phyloP scores from a whole-genome alignment of 2,329 filamentous ascomycete genomes.

The Cercospora sp. region DNA sequence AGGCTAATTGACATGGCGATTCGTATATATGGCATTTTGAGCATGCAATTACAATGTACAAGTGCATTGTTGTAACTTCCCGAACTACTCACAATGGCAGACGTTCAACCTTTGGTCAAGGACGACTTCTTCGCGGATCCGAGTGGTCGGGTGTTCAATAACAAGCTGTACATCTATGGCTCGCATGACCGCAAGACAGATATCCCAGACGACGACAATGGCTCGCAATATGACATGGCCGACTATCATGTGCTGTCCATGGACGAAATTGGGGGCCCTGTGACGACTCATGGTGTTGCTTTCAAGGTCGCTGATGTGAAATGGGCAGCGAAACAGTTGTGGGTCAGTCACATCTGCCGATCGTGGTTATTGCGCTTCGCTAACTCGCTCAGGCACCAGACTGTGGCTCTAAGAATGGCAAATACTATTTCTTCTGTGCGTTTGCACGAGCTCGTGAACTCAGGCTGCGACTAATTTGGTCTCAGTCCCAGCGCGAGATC shows the following conservation, averaged over 20 bases:
- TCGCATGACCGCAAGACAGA: constrained; percentile 76
- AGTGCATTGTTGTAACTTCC: not conserved
- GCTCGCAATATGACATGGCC: constrained; percentile 80
- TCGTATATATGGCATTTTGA: not conserved
- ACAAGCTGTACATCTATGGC: constrained; percentile 74
- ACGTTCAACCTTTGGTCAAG: constrained; percentile 64
- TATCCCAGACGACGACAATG: constrained; percentile 78
- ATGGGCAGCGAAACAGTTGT: constrained; percentile 77
- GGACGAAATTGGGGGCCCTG: constrained; percentile 56
- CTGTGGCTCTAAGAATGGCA: constrained; percentile 66
- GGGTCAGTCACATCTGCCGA: constrained; percentile 43
- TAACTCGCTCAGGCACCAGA: constrained; percentile 61
- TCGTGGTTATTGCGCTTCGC: not conserved
- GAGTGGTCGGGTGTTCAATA: constrained; percentile 76
- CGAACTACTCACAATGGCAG: constrained; percentile 27
- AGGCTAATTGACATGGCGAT: not conserved
- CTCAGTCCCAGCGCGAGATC: constrained; percentile 67
- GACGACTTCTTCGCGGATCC: constrained; percentile 78
- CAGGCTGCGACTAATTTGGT: not conserved
- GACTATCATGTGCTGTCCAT: constrained; percentile 79
- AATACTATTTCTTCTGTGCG: constrained; percentile 69
- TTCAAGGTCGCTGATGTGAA: constrained; percentile 66
- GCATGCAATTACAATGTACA: not conserved
- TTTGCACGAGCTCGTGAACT: not conserved
- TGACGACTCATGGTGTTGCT: constrained; percentile 72